phyloP scores from a whole-genome alignment of 1,139 yeast species.

The Pichia sp. region DNA sequence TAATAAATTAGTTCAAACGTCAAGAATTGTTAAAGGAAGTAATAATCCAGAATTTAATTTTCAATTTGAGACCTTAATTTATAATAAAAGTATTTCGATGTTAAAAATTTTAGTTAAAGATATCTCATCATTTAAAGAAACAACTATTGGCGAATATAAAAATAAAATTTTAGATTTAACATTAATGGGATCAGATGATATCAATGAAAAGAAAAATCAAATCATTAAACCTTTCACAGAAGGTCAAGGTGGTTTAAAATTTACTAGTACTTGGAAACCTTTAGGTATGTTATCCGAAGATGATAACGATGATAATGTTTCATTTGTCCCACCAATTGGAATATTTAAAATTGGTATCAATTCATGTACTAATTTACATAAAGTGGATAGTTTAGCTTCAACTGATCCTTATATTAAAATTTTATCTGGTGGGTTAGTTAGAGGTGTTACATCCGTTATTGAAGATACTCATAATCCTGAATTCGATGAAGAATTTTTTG shows the following conservation, averaged over 20 bases:
- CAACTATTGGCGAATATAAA: slow-evolving; percentile 47
- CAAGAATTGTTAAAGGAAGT: slow-evolving; percentile 57
- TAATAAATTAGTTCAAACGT: slow-evolving; percentile 44
- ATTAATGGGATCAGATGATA: no score
- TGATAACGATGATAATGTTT: slow-evolving; percentile 38
- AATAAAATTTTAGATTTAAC: slow-evolving; percentile 46
- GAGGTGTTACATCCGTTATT: slow-evolving; percentile 49
- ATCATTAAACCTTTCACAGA: slow-evolving; percentile 35
- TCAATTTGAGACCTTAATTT: slow-evolving; percentile 52
- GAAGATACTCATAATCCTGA: slow-evolving; percentile 46
- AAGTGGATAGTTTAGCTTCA: slow-evolving; percentile 59
- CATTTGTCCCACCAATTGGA: slow-evolving; percentile 56
- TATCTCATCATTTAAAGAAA: slow-evolving; percentile 39
- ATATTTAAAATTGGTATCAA: slow-evolving; percentile 55
- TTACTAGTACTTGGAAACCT: slow-evolving; percentile 69
- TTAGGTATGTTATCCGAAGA: slow-evolving; percentile 48
- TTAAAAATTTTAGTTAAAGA: slow-evolving; percentile 55
- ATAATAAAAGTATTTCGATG: slow-evolving; percentile 51
- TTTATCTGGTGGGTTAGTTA: slow-evolving; percentile 49
- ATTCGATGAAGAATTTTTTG: slow-evolving; percentile 52
- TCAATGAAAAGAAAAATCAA: slow-evolving; percentile 40
- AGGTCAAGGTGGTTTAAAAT: slow-evolving; percentile 46
- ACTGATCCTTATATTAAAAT: slow-evolving; percentile 69
- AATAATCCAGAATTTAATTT: slow-evolving; percentile 73
- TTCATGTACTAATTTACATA: slow-evolving; percentile 48